Conservation (phyloP, 164 flowering plant genomes). For the Vitis labrusca region DNA sequence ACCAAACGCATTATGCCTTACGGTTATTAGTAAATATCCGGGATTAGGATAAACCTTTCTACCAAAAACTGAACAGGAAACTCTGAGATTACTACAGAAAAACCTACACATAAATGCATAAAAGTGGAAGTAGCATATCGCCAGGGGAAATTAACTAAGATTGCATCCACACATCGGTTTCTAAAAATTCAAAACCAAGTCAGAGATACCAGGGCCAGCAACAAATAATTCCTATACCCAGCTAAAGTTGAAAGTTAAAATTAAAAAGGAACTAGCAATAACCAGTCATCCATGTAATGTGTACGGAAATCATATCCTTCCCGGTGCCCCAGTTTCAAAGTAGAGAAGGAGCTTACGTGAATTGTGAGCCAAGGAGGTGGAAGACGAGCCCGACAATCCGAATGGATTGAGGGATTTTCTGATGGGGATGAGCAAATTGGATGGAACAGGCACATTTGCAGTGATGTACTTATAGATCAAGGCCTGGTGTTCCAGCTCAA, state of each 20-base stretch:
- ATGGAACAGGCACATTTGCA: constrained; percentile 71
- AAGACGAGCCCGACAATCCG: constrained; percentile 15
- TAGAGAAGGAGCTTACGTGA: constrained; percentile 17
- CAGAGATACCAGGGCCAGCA: not conserved
- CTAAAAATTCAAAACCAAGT: not conserved
- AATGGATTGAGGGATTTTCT: constrained; percentile 42
- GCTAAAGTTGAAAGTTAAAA: not conserved
- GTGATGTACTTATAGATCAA: constrained; percentile 84
- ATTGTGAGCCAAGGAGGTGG: constrained; percentile 17
- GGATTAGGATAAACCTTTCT: not conserved
- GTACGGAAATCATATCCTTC: not conserved
- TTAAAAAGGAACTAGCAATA: not conserved
- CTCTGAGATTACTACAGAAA: not conserved
- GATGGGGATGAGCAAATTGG: constrained; percentile 68
- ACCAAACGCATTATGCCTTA: constrained; percentile 9
- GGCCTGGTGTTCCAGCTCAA: constrained; percentile 87
- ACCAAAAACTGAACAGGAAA: constrained; percentile 6
- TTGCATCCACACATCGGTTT: not conserved
- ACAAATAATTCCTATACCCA: not conserved
- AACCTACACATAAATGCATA: not conserved
- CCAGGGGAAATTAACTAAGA: not conserved
- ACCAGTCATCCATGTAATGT: not conserved
- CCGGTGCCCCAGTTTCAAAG: too few relatives aligned
- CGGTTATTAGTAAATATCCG: constrained; percentile 5
- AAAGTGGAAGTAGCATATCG: not conserved